Conservation (phyloP, 257 asterid species). For the Eucommia ulmoides region DNA sequence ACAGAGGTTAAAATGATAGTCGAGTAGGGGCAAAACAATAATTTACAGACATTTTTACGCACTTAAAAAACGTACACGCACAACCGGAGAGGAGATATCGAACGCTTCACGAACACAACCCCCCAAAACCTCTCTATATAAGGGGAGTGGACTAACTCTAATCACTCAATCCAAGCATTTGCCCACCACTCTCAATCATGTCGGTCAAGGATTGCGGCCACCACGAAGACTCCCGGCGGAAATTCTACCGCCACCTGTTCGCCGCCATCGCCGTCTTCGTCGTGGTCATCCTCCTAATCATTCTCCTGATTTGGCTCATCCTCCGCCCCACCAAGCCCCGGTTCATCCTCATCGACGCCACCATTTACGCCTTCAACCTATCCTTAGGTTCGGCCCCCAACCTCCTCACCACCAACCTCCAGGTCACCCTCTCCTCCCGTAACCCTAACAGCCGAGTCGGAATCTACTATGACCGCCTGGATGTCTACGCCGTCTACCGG, state of each 20-base stretch:
- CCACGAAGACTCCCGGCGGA: slow-evolving; percentile 23
- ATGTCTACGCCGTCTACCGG: slow-evolving; percentile 46
- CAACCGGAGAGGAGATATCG: no score
- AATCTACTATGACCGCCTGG: slow-evolving; percentile 45
- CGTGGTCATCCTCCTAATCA: slow-evolving; percentile 27
- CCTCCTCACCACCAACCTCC: slow-evolving; percentile 43
- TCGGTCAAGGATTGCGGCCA: slow-evolving; percentile 45
- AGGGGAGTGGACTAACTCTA: no score
- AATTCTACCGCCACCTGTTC: slow-evolving; percentile 22
- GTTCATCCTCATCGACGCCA: slow-evolving; percentile 58
- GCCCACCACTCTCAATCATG: no score
- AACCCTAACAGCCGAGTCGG: slow-evolving; percentile 52
- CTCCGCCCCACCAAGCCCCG: slow-evolving; percentile 64
- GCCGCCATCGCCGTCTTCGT: slow-evolving; percentile 9
- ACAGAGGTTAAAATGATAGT: no score
- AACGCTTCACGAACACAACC: no score
- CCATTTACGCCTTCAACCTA: slow-evolving; percentile 53
- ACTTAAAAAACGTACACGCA: no score
- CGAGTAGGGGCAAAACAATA: no score
- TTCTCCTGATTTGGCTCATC: slow-evolving; percentile 50
- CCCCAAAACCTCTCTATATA: no score
- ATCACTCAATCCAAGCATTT: no score
- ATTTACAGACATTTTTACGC: no score
- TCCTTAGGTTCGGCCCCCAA: slow-evolving; percentile 27
- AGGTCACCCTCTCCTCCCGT: slow-evolving; percentile 41